Conservation (phyloP, 129 eudicot species). For the Artemisia annua region DNA sequence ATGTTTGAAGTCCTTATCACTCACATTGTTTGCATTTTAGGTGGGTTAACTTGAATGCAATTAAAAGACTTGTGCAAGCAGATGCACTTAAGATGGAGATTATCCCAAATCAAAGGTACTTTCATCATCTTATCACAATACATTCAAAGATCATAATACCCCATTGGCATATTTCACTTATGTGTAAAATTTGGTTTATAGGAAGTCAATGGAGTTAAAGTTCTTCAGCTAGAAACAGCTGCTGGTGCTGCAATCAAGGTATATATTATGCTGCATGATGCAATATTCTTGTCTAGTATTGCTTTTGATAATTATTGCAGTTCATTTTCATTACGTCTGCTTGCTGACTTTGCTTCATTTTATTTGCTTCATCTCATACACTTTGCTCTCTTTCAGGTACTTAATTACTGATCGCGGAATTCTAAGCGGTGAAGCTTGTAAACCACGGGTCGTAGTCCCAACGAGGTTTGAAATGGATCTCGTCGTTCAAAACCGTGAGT, state of each 20-base stretch:
- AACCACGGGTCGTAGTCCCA: too few relatives aligned
- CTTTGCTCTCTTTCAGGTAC: too few relatives aligned
- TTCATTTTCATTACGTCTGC: background rate
- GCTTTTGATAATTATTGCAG: background rate
- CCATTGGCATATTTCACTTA: background rate
- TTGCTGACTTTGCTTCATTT: background rate
- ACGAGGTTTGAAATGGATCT: too few relatives aligned
- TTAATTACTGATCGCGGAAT: too few relatives aligned
- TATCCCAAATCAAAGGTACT: conserved; percentile 93
- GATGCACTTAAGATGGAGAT: conserved; percentile 97
- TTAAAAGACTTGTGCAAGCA: conserved; percentile 86
- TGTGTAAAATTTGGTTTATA: conserved; percentile 25
- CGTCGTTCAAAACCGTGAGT: too few relatives aligned
- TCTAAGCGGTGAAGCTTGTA: too few relatives aligned
- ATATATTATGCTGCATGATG: conserved; percentile 13
- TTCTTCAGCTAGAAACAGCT: conserved; percentile 99
- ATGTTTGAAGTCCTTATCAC: conserved; percentile 17
- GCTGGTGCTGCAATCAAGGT: conserved; percentile 99
- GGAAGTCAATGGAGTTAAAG: conserved; percentile 93
- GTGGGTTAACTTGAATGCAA: conserved; percentile 96
- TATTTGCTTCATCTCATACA: too few relatives aligned
- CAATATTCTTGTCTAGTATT: conserved; percentile 1
- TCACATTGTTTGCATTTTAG: conserved; percentile 36
- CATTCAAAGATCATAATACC: background rate
- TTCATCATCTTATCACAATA: background rate